Evolutionary conservation across 2,329 filamentous ascomycete genomes (phyloP).

Genomic region (Dothistroma septosporum): DNA sequence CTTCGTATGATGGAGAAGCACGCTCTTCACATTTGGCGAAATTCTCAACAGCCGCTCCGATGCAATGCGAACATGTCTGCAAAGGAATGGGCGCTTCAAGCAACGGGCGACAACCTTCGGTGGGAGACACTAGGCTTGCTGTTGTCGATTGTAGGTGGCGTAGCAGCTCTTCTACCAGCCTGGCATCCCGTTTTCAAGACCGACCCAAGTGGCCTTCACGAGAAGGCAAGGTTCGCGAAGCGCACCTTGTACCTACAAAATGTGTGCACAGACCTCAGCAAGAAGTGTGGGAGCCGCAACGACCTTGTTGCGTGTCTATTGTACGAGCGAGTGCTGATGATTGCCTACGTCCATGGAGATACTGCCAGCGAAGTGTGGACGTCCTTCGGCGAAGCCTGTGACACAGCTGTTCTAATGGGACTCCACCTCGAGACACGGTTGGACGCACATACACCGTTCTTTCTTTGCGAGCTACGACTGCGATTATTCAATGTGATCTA

Average conservation of each 20-base stretch:
- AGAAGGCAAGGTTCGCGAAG: conserved; percentile 5
- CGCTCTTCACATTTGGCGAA: conserved; percentile 36
- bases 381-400: conserved; percentile 22
- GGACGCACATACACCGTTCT: conserved; percentile 22
- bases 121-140: conserved; percentile 42
- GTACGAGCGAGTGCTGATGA: conserved; percentile 20
- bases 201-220: neutral
- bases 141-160: conserved; percentile 31
- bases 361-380: conserved; percentile 23
- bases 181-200: conserved; percentile 21
- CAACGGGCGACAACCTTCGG: conserved; percentile 36
- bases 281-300: conserved; percentile 22
- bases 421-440: conserved; percentile 22
- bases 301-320: conserved; percentile 21
- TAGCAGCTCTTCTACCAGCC: conserved; percentile 19
- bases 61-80: conserved; percentile 32
- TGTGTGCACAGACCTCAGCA: conserved; percentile 22
- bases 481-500: conserved; percentile 23
- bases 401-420: conserved; percentile 23
- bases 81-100: conserved; percentile 34
- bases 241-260: conserved; percentile 14
- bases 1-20: conserved; percentile 26
- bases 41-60: conserved; percentile 34
- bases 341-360: conserved; percentile 22
- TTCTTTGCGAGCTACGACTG: conserved; percentile 21